Evolutionary conservation across 805 yeast species (phyloP).

Genomic region (Zygotorulaspora florentina): DNA sequence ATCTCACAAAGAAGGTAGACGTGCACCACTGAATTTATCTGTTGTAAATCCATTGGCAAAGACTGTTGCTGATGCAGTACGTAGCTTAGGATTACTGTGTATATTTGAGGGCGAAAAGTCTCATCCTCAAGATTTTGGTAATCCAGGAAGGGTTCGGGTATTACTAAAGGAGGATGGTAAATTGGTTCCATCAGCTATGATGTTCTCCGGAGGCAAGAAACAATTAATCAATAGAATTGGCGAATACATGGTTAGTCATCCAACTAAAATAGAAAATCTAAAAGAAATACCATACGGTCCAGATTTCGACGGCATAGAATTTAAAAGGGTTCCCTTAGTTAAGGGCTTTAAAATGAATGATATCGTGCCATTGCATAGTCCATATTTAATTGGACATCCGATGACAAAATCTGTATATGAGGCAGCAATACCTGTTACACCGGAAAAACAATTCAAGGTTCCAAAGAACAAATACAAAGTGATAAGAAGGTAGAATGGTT

Average conservation of each 20-base stretch:
- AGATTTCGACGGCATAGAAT: constrained; percentile 52
- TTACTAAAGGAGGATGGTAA: constrained; percentile 51
- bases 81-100: constrained; percentile 32
- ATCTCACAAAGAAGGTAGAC: constrained; percentile 75
- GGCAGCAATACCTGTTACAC: constrained; percentile 44
- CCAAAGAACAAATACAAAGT: constrained; percentile 34
- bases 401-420: constrained; percentile 68
- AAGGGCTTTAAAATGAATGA: constrained; percentile 81
- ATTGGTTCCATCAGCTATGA: constrained; percentile 30
- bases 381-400: constrained; percentile 78
- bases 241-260: constrained; percentile 57
- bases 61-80: constrained; percentile 70
- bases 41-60: constrained; percentile 87
- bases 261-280: constrained; percentile 63
- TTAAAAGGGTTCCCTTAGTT: constrained; percentile 68
- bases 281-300: constrained; percentile 63
- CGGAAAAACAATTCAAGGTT: constrained; percentile 29
- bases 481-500: constrained; percentile 27
- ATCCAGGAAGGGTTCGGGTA: constrained; percentile 92
- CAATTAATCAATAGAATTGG: constrained; percentile 58
- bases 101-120: constrained; percentile 74
- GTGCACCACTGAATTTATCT: constrained; percentile 64
- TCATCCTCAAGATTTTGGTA: constrained; percentile 96
- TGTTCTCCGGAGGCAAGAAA: constrained; percentile 49
- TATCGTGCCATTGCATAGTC: constrained; percentile 83